Evolutionary conservation across 768 basidiomycete genomes (phyloP), one percentile per base, ranked within the genome.

Genomic region (Boletus sensibilis): DNA sequence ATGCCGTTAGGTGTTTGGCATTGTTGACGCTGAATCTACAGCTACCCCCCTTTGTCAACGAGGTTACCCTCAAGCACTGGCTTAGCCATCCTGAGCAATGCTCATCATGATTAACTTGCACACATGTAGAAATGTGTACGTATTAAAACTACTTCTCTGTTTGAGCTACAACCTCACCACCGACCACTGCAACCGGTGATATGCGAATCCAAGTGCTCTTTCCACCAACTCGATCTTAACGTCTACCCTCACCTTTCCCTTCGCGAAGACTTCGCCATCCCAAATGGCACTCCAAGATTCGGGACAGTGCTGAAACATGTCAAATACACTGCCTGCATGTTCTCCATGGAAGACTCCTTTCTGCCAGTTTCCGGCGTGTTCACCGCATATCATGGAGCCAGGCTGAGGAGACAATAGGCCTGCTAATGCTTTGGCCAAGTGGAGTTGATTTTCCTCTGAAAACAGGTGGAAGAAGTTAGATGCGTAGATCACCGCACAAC

Each of bases 401-500:
- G 68, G 64, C 23, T 55, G 35, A 9, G 63, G 62, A 13, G 68
- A 70, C 43, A 75, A 60, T 5, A 74, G 55, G 1, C 68, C 64
- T 1, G 64, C 74, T 1, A 73, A 37, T 2, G 61, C 63, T 31
- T 46, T 60, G 12, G 73, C 74, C n/a, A 74, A 50, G 12, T 56
- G 45, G 12, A 56, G 31, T 34, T 75, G 73, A 27, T 70, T 62
- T 4, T 58, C 64, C 46, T 73, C 66, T 0, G 60, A 56, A 53
- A 75, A 74, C 0, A 72, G 42, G 65, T 73, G 72, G 60, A 86
- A 84, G 59, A 86, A 73, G 13, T 77, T 70, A 4, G 76, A 75
- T 0, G 78, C 77, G 53, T 80, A 76, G 37, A 86, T 79, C 7
- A 74, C 79, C 11, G 82, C 75, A 43, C 83, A 71, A 29, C 73